A percentile compares a stretch with the other conserved stretches of the same genome.
Evolutionary conservation across 371 early-diverging fungal genomes (phyloP).

Genomic region (Vairimorpha apis): DNA sequence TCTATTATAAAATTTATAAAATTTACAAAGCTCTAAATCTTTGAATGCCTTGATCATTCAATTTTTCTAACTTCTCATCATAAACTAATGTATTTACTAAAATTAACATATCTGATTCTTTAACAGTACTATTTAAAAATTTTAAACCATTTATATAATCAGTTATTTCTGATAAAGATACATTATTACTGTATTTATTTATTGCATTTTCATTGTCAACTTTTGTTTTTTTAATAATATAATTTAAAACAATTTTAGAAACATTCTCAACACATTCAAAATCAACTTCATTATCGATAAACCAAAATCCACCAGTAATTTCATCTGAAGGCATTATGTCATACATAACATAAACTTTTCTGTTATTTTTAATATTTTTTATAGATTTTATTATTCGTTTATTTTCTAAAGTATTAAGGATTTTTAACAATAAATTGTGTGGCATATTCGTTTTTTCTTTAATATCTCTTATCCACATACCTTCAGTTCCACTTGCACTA

Average conservation of each 20-base stretch:
- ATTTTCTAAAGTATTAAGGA: conserved; percentile 74
- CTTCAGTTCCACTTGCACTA: conserved; percentile 47
- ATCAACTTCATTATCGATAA: conserved; percentile 86
- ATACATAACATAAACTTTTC: conserved; percentile 83
- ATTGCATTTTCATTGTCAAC: conserved; percentile 12
- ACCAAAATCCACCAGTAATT: conserved; percentile 91
- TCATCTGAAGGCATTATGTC: conserved; percentile 78
- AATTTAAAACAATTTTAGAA: conserved; percentile 69
- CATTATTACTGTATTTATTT: conserved; percentile 37
- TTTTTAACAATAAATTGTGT: conserved; percentile 70
- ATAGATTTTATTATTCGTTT: conserved; percentile 76
- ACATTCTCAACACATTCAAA: conserved; percentile 79
- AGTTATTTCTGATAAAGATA: conserved; percentile 33
- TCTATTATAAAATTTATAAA: too few species aligned
- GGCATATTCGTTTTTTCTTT: conserved; percentile 76
- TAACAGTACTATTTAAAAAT: conserved; percentile 66
- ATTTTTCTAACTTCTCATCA: conserved; percentile 73
- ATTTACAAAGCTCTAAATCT: conserved; percentile 31
- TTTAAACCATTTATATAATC: conserved; percentile 45
- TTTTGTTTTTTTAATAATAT: conserved; percentile 68
- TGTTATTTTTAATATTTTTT: conserved; percentile 75
- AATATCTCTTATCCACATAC: conserved; percentile 79
- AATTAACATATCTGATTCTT: conserved; percentile 69
- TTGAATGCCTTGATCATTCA: conserved; percentile 23
- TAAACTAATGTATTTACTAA: conserved; percentile 76